phyloP scores from a whole-genome alignment of 1,139 yeast genomes.

The Taphrina confusa region DNA sequence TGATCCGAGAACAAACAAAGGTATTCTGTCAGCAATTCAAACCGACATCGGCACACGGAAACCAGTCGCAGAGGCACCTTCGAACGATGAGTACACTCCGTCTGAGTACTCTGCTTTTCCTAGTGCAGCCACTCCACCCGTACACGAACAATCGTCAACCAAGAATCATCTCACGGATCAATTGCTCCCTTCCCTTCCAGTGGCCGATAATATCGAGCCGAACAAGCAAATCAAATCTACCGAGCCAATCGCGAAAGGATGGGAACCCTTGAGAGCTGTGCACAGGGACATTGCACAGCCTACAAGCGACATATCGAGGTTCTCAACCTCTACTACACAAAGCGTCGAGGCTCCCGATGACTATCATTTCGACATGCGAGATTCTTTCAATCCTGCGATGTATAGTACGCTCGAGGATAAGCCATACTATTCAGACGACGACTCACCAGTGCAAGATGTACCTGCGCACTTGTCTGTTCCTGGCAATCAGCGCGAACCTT shows the following conservation, averaged over 20 bases:
- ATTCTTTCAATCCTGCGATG: constrained; percentile 17
- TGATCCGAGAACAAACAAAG: not conserved
- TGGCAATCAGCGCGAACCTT: not conserved
- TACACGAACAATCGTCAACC: too few relatives aligned
- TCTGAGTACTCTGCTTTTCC: constrained; percentile 8
- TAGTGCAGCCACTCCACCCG: not conserved
- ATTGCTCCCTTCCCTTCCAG: not conserved
- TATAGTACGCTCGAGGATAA: not conserved
- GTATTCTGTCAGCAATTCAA: not conserved
- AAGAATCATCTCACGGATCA: too few relatives aligned
- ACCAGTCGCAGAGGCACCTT: not conserved
- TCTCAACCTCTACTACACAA: constrained; percentile 7
- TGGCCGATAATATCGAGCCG: too few relatives aligned
- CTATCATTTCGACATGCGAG: constrained; percentile 14
- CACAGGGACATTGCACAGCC: not conserved
- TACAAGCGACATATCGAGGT: not conserved
- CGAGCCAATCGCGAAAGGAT: not conserved
- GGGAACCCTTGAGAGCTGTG: constrained; percentile 5
- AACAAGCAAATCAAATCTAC: too few relatives aligned
- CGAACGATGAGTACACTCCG: constrained; percentile 4
- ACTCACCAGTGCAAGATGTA: not conserved
- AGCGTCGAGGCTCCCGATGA: not conserved
- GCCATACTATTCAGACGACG: constrained; percentile 10
- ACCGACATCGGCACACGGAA: not conserved
- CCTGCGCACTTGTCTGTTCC: not conserved